Percentiles rank a stretch among this genome's conserved stretches.
These are phyloP conservation scores for Quercus variabilis DNA, from an alignment of 306 rosid species.

Conservation along the genomic window DNA sequence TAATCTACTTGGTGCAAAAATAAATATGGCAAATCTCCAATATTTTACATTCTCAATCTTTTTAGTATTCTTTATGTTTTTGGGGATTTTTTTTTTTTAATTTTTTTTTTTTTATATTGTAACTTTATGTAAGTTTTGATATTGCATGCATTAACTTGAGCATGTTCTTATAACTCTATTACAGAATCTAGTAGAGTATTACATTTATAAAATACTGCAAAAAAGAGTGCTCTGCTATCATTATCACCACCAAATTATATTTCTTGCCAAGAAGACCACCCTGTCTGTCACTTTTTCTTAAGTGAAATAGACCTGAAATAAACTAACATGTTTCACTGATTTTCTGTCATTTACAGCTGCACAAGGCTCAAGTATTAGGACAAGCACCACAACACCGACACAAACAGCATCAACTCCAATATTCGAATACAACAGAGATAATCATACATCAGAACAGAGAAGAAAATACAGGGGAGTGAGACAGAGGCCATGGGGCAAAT, in stretches of 20 bases:
- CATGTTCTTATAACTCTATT: background rate
- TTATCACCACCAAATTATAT: background rate
- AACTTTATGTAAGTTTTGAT: background rate
- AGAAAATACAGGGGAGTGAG: constrained; percentile 75
- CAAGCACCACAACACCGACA: background rate
- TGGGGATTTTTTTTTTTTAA: too few species aligned
- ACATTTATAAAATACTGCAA: background rate
- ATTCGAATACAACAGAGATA: constrained; percentile 39
- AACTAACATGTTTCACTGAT: background rate
- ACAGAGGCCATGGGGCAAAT: constrained; percentile 74
- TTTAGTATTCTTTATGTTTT: too few species aligned
- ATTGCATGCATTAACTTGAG: background rate
- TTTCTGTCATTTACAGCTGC: background rate
- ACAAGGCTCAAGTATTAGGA: constrained; percentile 10
- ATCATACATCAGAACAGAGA: background rate
- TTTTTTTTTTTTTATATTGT: too few species aligned
- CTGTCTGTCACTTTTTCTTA: background rate
- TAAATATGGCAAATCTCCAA: too few species aligned
- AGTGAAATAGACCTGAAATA: too few species aligned
- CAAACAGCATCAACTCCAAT: background rate
- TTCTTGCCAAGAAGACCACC: background rate
- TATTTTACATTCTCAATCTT: too few species aligned
- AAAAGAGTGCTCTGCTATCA: background rate
- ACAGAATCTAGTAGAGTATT: background rate
- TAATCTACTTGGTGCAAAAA: too few species aligned